phyloP scores from a whole-genome alignment of 306 rosid genomes.

The Pyrus bretschneideri region DNA sequence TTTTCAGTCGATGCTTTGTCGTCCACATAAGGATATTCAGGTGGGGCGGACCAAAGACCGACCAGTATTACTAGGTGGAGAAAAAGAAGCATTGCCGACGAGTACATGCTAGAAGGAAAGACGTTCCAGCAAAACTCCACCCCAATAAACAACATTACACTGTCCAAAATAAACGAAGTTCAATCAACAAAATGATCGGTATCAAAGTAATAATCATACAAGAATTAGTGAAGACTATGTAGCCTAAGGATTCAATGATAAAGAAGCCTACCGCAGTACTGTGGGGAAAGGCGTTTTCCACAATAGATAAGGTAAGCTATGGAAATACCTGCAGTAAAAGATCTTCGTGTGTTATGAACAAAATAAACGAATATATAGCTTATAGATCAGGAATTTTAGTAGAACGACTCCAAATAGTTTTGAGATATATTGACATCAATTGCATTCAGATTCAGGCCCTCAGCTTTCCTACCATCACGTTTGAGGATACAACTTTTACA shows the following conservation, averaged over 20 bases:
- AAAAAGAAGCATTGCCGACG: constrained; percentile 54
- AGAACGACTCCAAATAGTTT: too few relatives aligned
- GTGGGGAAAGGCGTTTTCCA: constrained; percentile 73
- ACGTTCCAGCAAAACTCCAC: constrained; percentile 91
- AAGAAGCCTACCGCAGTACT: constrained; percentile 46
- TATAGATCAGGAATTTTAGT: too few relatives aligned
- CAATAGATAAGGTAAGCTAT: constrained; percentile 77
- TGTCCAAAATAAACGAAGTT: constrained; percentile 17
- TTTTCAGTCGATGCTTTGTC: constrained; percentile 21
- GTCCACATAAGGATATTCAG: constrained; percentile 55
- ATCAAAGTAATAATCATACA: neutral
- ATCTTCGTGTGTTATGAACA: neutral
- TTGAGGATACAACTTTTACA: neutral
- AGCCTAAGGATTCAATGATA: neutral
- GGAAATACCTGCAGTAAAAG: constrained; percentile 61
- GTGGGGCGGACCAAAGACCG: constrained; percentile 76
- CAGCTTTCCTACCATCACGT: neutral
- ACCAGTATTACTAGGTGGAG: constrained; percentile 61
- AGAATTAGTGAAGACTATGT: neutral
- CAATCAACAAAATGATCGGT: constrained; percentile 6
- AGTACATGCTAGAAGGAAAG: constrained; percentile 62
- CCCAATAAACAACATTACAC: constrained; percentile 64
- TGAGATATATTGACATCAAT: too few relatives aligned
- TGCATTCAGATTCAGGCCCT: neutral
- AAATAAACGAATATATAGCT: neutral